A percentile compares a stretch with the other conserved stretches of the same genome.
Evolutionary conservation across 495 filamentous ascomycete species (phyloP).

Genomic region (Tetracladium setigerum): DNA sequence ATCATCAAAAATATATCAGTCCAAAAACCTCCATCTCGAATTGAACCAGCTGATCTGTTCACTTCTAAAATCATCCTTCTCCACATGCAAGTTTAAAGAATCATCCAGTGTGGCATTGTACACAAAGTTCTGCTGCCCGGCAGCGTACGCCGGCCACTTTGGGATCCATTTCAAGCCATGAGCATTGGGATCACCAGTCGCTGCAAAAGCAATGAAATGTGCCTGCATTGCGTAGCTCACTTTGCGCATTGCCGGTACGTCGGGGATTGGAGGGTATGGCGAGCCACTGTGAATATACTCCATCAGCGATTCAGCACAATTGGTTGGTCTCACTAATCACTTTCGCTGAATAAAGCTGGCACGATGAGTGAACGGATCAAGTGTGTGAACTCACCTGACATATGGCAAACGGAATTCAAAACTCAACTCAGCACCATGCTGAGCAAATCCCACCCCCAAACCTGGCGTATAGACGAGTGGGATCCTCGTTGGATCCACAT

Average conservation of each 20-base stretch:
- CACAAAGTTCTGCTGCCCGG: too few species aligned
- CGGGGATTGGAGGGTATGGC: background rate
- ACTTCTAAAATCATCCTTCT: background rate
- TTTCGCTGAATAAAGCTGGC: too few species aligned
- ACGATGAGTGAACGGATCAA: too few species aligned
- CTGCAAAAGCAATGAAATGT: background rate
- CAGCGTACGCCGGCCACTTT: too few species aligned
- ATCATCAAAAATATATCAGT: too few species aligned
- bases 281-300: too few species aligned
- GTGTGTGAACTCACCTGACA: too few species aligned
- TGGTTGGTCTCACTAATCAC: too few species aligned
- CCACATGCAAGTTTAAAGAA: too few species aligned
- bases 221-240: slow-evolving; percentile 5
- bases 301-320: too few species aligned
- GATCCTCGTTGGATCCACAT: background rate
- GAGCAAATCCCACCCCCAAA: background rate
- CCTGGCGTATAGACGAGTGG: slow-evolving; percentile 1
- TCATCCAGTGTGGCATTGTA: too few species aligned
- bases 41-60: background rate
- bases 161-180: too few species aligned
- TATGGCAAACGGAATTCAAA: background rate
- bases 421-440: background rate
- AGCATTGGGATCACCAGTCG: background rate
- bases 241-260: background rate
- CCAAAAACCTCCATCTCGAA: background rate